Percentiles rank a stretch among this genome's conserved stretches.
Evolutionary conservation across 2,329 filamentous ascomycete species (phyloP).

Genomic region (Penicillium expansum): DNA sequence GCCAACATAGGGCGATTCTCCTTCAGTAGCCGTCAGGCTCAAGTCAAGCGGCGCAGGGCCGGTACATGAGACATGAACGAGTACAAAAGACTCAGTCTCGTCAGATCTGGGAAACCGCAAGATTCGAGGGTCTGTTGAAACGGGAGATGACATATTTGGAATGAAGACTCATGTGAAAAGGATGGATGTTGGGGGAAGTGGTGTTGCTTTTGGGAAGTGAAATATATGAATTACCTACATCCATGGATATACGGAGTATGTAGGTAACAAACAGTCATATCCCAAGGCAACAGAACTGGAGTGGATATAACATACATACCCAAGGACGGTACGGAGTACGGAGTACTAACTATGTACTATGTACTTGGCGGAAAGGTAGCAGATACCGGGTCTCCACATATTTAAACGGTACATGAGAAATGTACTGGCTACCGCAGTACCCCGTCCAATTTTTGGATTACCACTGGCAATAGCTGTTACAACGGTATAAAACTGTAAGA

Average conservation of each 20-base stretch:
- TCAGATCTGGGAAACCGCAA: constrained; percentile 52
- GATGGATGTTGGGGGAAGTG: too few relatives aligned
- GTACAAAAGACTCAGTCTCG: constrained; percentile 40
- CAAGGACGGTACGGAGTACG: too few relatives aligned
- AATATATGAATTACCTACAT: neutral
- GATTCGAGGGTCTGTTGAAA: constrained; percentile 31
- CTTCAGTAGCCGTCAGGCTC: constrained; percentile 57
- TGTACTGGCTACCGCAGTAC: neutral
- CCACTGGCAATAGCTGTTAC: neutral
- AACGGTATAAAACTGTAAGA: too few relatives aligned
- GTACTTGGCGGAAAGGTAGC: neutral
- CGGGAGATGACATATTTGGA: constrained; percentile 15
- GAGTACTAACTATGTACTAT: too few relatives aligned
- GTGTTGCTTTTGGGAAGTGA: neutral
- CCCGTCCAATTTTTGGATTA: neutral
- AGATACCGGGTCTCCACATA: neutral
- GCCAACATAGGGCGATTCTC: constrained; percentile 52
- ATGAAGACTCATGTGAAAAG: neutral
- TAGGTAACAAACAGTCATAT: neutral
- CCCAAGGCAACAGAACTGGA: neutral
- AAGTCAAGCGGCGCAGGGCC: constrained; percentile 49
- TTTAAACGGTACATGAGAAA: neutral
- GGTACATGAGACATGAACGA: constrained; percentile 49
- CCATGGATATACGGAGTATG: too few relatives aligned
- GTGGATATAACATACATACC: neutral